These are phyloP conservation scores for Boletellus ananas DNA, from an alignment of 768 basidiomycete species.

Conservation along the genomic window DNA sequence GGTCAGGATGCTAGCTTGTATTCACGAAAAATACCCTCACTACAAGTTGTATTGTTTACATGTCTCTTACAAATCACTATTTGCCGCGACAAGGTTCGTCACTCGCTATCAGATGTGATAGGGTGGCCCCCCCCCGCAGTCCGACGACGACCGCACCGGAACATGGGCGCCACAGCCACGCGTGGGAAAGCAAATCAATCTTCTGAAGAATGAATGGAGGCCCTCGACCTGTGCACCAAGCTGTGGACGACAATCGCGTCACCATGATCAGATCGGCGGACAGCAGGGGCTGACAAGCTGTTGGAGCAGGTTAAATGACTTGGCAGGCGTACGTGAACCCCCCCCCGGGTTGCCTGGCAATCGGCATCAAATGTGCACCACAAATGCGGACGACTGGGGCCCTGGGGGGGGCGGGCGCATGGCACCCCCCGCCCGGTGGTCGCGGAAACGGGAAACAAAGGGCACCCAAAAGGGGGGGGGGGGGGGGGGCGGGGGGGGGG, in stretches of 20 bases:
- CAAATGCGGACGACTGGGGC: too few species aligned
- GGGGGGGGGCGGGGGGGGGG: too few species aligned
- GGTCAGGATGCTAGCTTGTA: slow-evolving; percentile 20
- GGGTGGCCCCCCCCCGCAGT: not conserved
- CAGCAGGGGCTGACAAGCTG: not conserved
- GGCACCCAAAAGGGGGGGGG: too few species aligned
- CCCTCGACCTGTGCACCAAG: slow-evolving; percentile 4
- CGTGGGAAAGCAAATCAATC: slow-evolving; percentile 14
- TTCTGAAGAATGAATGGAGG: not conserved
- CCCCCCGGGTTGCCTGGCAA: slow-evolving; percentile 21
- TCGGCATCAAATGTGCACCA: slow-evolving; percentile 16
- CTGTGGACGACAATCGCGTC: slow-evolving; percentile 13
- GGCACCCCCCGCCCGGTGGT: too few species aligned
- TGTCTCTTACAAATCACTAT: slow-evolving; percentile 1
- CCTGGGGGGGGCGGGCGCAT: too few species aligned
- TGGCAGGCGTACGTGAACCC: slow-evolving; percentile 12
- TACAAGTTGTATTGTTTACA: slow-evolving; percentile 22
- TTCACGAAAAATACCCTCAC: slow-evolving; percentile 20
- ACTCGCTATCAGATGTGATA: not conserved
- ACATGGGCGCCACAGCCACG: slow-evolving; percentile 16
- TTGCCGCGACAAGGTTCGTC: too few species aligned
- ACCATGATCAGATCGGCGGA: slow-evolving; percentile 9
- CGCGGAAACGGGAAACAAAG: too few species aligned
- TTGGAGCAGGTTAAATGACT: not conserved
- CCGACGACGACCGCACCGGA: not conserved